phyloP scores from a whole-genome alignment of 2,329 filamentous ascomycete genomes.

The Colletotrichum sp. region DNA sequence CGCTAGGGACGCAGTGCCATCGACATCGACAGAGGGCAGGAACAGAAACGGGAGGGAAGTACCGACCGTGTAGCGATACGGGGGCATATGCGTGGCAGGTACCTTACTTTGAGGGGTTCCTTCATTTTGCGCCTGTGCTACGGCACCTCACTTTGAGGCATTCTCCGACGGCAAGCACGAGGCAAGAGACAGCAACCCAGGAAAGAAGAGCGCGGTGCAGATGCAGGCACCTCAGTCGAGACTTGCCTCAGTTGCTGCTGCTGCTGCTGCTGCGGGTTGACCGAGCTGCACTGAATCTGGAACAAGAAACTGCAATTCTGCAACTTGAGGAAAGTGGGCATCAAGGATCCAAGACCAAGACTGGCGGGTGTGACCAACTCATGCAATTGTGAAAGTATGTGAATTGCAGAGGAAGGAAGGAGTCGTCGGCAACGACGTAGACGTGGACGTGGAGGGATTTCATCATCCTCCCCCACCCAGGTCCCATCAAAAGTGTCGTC shows the following conservation, averaged over 20 bases:
- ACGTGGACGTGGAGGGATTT: neutral
- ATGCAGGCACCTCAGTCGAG: neutral
- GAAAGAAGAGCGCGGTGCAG: neutral
- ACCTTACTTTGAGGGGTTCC: neutral
- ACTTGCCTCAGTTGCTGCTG: neutral
- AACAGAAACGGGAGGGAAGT: neutral
- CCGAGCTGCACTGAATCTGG: neutral
- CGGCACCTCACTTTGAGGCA: neutral
- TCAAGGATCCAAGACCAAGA: neutral
- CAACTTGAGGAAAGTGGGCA: neutral
- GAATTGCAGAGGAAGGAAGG: neutral
- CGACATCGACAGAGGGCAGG: neutral
- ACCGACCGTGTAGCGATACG: neutral
- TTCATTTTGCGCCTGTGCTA: neutral
- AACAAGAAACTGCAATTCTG: neutral
- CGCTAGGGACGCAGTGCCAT: neutral
- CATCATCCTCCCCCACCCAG: neutral
- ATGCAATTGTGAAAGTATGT: neutral
- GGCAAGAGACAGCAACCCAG: neutral
- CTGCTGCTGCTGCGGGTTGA: neutral
- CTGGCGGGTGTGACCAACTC: neutral
- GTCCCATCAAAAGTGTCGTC: slow-evolving; percentile 11
- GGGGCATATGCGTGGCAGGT: neutral
- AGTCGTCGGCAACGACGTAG: neutral
- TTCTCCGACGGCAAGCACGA: neutral